These are phyloP conservation scores for Colletotrichum ledebouriae DNA, from an alignment of 2,329 filamentous ascomycete genomes.

Conservation along the genomic window DNA sequence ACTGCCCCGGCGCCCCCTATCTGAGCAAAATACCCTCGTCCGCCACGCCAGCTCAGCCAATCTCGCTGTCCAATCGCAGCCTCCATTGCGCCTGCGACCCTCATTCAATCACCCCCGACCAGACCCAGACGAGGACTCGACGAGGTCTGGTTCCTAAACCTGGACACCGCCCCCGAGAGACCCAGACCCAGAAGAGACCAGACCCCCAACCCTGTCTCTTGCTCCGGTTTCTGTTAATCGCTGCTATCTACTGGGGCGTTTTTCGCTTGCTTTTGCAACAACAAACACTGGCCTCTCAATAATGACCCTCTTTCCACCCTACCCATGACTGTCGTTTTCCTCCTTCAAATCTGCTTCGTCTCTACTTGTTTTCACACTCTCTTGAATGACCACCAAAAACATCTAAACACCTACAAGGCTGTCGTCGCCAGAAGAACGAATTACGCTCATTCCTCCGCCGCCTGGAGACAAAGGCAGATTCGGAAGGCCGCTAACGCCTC, in stretches of 20 bases:
- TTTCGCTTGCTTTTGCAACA: slow-evolving; percentile 30
- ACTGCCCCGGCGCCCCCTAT: slow-evolving; percentile 38
- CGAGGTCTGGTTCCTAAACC: slow-evolving; percentile 30
- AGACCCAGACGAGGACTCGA: slow-evolving; percentile 35
- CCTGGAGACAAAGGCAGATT: slow-evolving; percentile 54
- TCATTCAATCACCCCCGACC: slow-evolving; percentile 40
- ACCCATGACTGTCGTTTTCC: slow-evolving; percentile 62
- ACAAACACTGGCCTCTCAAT: slow-evolving; percentile 41
- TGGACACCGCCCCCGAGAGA: slow-evolving; percentile 24
- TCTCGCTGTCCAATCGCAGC: slow-evolving; percentile 42
- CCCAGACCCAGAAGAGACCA: slow-evolving; percentile 21
- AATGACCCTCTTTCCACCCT: slow-evolving; percentile 44
- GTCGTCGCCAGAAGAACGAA: slow-evolving; percentile 59
- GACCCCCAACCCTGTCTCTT: slow-evolving; percentile 32
- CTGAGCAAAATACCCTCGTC: slow-evolving; percentile 40
- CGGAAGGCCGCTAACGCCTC: slow-evolving; percentile 52
- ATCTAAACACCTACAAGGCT: slow-evolving; percentile 58
- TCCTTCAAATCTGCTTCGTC: slow-evolving; percentile 62
- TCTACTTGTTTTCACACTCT: slow-evolving; percentile 61
- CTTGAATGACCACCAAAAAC: slow-evolving; percentile 58
- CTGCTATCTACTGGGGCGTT: slow-evolving; percentile 35
- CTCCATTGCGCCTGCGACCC: slow-evolving; percentile 41
- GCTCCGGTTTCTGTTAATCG: slow-evolving; percentile 35
- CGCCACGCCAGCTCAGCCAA: slow-evolving; percentile 41
- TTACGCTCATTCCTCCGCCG: slow-evolving; percentile 51